These are phyloP conservation scores for Hypoxylon sp. DNA, from an alignment of 2,329 filamentous ascomycete species.

Conservation along the genomic window DNA sequence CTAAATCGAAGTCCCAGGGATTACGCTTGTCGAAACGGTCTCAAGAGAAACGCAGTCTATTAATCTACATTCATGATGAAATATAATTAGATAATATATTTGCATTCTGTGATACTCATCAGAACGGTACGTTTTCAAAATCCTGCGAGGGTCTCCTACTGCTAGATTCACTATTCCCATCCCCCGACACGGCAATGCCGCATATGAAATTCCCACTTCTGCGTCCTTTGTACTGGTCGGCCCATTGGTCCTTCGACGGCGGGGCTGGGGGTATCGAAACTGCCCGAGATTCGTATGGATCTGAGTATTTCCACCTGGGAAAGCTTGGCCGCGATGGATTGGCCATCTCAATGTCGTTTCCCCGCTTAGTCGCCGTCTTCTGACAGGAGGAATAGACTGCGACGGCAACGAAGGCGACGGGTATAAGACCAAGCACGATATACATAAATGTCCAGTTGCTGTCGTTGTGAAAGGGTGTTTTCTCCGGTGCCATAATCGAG, in stretches of 20 bases:
- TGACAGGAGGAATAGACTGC: constrained; percentile 37
- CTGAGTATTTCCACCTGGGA: constrained; percentile 5
- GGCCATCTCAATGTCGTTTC: constrained; percentile 41
- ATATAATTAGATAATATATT: background rate
- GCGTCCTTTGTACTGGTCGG: background rate
- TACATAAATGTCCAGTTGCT: constrained; percentile 47
- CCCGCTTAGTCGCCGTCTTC: constrained; percentile 16
- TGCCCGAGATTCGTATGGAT: background rate
- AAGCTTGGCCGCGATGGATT: constrained; percentile 44
- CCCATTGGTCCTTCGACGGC: background rate
- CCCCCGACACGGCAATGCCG: background rate
- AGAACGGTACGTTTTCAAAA: constrained; percentile 47
- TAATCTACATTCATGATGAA: background rate
- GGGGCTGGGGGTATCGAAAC: background rate
- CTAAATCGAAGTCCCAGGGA: background rate
- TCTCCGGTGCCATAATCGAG: constrained; percentile 1
- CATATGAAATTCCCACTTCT: background rate
- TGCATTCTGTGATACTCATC: background rate
- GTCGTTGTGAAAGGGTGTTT: constrained; percentile 27
- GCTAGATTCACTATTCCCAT: background rate
- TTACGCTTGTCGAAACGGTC: background rate
- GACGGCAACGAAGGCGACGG: constrained; percentile 38
- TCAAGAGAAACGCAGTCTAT: background rate
- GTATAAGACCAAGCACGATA: constrained; percentile 43
- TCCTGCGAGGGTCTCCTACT: constrained; percentile 6